Evolutionary conservation across 83 land plant species (phyloP).

Genomic region (Isoetes engelmannii): DNA sequence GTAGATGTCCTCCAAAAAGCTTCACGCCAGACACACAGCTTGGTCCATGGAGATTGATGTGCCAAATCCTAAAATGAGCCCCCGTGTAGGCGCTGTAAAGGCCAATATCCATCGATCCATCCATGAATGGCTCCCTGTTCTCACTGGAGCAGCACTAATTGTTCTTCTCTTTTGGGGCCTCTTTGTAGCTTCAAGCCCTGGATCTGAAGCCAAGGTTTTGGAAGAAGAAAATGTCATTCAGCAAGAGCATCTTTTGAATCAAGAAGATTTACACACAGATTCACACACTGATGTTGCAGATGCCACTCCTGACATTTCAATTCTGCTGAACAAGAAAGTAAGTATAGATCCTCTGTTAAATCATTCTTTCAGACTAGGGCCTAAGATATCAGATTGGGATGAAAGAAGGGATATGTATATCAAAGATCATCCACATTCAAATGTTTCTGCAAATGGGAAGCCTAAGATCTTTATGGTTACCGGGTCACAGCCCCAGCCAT

Average conservation of each 20-base stretch:
- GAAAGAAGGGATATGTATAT: slow-evolving; percentile 13
- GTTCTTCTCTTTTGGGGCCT: slow-evolving; percentile 3
- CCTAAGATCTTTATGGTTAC: slow-evolving; percentile 40
- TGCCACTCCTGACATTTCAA: not conserved
- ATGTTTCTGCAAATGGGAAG: slow-evolving; percentile 10
- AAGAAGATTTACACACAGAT: not conserved
- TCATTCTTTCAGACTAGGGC: slow-evolving; percentile 14
- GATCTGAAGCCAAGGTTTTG: not conserved
- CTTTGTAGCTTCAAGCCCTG: not conserved
- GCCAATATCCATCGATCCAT: too few species aligned
- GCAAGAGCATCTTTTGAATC: not conserved
- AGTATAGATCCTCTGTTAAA: slow-evolving; percentile 5
- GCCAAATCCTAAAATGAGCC: too few species aligned
- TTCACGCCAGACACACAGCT: too few species aligned
- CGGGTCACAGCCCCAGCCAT: slow-evolving; percentile 59
- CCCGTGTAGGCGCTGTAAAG: too few species aligned
- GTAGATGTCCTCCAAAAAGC: too few species aligned
- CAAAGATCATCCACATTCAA: slow-evolving; percentile 15
- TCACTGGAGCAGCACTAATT: not conserved
- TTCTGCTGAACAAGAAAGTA: slow-evolving; percentile 2
- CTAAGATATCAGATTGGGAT: slow-evolving; percentile 23
- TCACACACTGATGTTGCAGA: not conserved
- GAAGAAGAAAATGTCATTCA: not conserved
- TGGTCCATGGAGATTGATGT: too few species aligned
- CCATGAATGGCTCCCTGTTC: not conserved